Percentiles rank a stretch among this genome's conserved stretches.
Evolutionary conservation across 225 moss, liverwort and hornwort species (phyloP).

Genomic region (Climacium dendroides): DNA sequence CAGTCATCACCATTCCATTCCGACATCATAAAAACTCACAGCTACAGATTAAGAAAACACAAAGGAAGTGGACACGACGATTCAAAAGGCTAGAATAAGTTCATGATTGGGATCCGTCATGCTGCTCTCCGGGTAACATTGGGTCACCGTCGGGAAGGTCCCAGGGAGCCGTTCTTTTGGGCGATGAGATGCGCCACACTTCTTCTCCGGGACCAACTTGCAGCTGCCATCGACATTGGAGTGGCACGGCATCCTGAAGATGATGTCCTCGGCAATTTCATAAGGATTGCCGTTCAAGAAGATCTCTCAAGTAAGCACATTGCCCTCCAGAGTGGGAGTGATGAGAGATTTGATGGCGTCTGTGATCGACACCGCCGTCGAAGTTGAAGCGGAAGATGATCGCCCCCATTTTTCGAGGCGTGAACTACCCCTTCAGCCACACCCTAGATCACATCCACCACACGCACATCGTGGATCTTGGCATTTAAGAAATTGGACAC

Average conservation of each 20-base stretch:
- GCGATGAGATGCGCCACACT: constrained; percentile 57
- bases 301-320: background rate
- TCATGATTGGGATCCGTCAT: background rate
- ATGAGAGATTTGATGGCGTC: background rate
- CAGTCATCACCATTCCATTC: background rate
- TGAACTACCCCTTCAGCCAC: background rate
- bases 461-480: no score
- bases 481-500: no score
- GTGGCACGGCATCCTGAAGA: background rate
- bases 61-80: background rate
- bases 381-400: background rate
- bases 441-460: no score
- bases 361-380: background rate
- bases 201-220: background rate
- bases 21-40: background rate
- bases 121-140: constrained; percentile 43
- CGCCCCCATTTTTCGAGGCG: background rate
- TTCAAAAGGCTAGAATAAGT: background rate
- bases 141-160: constrained; percentile 45
- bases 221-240: background rate
- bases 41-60: background rate
- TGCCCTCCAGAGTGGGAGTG: background rate
- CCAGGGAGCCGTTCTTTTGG: constrained; percentile 14
- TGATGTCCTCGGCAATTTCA: background rate
- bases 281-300: background rate